Evolutionary conservation across 1,284 basidiomycete genomes (phyloP).

Genomic region (Grifola frondosa): DNA sequence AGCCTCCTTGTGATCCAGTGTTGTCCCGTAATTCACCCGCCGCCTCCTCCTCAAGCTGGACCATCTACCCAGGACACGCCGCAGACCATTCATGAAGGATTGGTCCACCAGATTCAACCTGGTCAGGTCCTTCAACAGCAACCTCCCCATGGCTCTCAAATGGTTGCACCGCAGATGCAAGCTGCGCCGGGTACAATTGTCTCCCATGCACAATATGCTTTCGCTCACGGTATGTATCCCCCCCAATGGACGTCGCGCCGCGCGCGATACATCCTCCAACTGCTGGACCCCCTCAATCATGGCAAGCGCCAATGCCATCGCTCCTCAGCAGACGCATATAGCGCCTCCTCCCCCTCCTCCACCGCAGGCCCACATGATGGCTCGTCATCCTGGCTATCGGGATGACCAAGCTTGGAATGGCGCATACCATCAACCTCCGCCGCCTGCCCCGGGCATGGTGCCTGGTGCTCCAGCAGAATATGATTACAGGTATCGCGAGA

Average conservation of each 20-base stretch:
- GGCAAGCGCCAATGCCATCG: slow-evolving; percentile 62
- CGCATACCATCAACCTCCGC: slow-evolving; percentile 41
- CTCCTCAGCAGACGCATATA: slow-evolving; percentile 65
- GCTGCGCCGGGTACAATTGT: slow-evolving; percentile 29
- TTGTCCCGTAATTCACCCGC: slow-evolving; percentile 14
- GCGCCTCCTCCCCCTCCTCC: slow-evolving; percentile 32
- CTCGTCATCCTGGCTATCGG: slow-evolving; percentile 46
- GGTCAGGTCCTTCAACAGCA: slow-evolving; percentile 28
- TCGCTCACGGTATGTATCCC: slow-evolving; percentile 48
- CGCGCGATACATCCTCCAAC: slow-evolving; percentile 47
- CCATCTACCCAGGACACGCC: slow-evolving; percentile 18
- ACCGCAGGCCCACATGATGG: slow-evolving; percentile 41
- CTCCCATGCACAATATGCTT: slow-evolving; percentile 36
- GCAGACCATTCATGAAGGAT: slow-evolving; percentile 10
- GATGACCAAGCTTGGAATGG: slow-evolving; percentile 43
- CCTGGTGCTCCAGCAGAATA: slow-evolving; percentile 42
- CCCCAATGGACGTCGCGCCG: slow-evolving; percentile 40
- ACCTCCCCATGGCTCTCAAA: slow-evolving; percentile 6
- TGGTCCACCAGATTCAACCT: slow-evolving; percentile 17
- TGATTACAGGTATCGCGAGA: slow-evolving; percentile 58
- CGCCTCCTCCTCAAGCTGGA: slow-evolving; percentile 16
- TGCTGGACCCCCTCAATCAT: slow-evolving; percentile 52
- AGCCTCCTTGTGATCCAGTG: slow-evolving; percentile 11
- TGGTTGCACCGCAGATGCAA: slow-evolving; percentile 22
- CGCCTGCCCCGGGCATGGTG: slow-evolving; percentile 46